phyloP scores from a whole-genome alignment of 108 stramenopile genomes.

The Tribonema minus region DNA sequence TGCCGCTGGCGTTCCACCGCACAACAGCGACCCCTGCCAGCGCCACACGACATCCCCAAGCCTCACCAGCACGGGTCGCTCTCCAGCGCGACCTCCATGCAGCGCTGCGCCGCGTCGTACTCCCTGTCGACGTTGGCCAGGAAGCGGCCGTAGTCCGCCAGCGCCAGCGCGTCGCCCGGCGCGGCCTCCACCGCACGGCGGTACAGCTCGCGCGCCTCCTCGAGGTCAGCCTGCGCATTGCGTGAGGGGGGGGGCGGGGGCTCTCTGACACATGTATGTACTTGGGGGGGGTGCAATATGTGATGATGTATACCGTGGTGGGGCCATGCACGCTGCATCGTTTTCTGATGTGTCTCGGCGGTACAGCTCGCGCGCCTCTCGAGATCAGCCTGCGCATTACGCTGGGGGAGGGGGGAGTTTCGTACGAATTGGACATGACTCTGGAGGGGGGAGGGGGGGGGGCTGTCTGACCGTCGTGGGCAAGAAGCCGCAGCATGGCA shows the following conservation, averaged over 20 bases:
- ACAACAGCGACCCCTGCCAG: no score
- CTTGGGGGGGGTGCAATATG: neutral
- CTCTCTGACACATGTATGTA: neutral
- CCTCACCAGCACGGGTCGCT: constrained; percentile 33
- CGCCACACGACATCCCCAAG: no score
- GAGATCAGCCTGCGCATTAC: no score
- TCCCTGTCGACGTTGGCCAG: constrained; percentile 16
- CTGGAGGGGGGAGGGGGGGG: no score
- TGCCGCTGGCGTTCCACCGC: no score
- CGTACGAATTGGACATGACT: no score
- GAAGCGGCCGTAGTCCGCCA: constrained; percentile 57
- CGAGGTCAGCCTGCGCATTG: neutral
- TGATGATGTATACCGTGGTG: no score
- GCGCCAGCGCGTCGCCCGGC: constrained; percentile 45
- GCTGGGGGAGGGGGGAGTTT: no score
- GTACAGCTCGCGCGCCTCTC: neutral
- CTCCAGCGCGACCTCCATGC: constrained; percentile 6
- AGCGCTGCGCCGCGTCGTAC: constrained; percentile 8
- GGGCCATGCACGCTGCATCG: no score
- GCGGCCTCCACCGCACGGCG: constrained; percentile 42
- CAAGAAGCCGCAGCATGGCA: no score
- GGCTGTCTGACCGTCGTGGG: no score
- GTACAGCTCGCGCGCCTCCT: constrained; percentile 33
- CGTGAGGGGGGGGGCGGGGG: neutral
- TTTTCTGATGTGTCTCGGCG: neutral